These are phyloP conservation scores for Mycena filopes DNA, from an alignment of 768 basidiomycete species.

Conservation along the genomic window DNA sequence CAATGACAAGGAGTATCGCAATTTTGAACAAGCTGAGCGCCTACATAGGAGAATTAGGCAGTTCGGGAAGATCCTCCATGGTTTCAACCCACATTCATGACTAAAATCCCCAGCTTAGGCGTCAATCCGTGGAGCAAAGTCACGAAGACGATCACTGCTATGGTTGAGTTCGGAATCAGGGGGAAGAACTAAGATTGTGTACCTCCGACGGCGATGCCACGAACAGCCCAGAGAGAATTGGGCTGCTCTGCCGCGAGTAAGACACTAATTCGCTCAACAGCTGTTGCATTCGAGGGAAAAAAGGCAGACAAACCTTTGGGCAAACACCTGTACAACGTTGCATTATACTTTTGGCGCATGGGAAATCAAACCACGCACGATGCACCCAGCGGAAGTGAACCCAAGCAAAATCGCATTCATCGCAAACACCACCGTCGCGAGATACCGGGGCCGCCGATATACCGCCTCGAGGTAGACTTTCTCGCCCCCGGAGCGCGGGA, in stretches of 20 bases:
- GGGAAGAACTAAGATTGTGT: slow-evolving; percentile 14
- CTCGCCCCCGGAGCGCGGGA: slow-evolving; percentile 69
- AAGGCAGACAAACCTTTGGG: slow-evolving; percentile 38
- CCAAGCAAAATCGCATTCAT: slow-evolving; percentile 56
- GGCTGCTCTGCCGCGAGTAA: slow-evolving; percentile 55
- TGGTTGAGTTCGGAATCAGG: neutral
- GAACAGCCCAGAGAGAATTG: slow-evolving; percentile 58
- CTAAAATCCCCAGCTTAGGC: slow-evolving; percentile 55
- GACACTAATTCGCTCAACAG: slow-evolving; percentile 48
- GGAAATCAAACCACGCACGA: slow-evolving; percentile 46
- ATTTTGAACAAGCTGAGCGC: slow-evolving; percentile 65
- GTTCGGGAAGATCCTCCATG: slow-evolving; percentile 7
- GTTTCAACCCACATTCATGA: slow-evolving; percentile 57
- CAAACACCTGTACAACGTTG: slow-evolving; percentile 39
- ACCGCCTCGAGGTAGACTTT: slow-evolving; percentile 71
- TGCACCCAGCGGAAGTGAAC: slow-evolving; percentile 53
- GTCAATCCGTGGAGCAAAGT: slow-evolving; percentile 63
- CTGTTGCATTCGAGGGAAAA: neutral
- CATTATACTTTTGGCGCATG: neutral
- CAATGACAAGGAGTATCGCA: slow-evolving; percentile 62
- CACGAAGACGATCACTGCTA: slow-evolving; percentile 60
- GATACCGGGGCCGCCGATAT: slow-evolving; percentile 57
- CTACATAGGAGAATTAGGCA: slow-evolving; percentile 51
- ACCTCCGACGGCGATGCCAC: slow-evolving; percentile 71
- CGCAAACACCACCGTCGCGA: slow-evolving; percentile 62